A percentile compares a stretch with the other conserved stretches of the same genome.
Conservation (phyloP, 2,329 filamentous ascomycete species). For the Metarhizium brunneum region DNA sequence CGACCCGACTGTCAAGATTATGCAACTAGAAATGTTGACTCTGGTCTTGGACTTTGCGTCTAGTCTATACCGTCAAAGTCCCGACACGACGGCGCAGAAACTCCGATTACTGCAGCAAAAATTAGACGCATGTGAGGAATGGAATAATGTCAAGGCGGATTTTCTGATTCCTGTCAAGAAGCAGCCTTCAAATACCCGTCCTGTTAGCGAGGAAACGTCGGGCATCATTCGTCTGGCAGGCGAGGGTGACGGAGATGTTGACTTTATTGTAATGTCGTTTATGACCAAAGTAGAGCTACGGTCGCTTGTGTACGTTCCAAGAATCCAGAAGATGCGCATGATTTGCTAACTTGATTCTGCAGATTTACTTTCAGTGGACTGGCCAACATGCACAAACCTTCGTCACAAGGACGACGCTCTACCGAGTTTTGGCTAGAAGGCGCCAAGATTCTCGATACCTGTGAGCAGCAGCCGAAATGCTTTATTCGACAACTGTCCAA, state of each 20-base stretch:
- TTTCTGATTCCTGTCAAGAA: slow-evolving; percentile 48
- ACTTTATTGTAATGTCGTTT: slow-evolving; percentile 51
- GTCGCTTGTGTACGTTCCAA: slow-evolving; percentile 39
- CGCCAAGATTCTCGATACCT: slow-evolving; percentile 37
- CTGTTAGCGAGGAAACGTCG: slow-evolving; percentile 48
- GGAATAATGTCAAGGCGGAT: slow-evolving; percentile 37
- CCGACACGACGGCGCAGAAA: slow-evolving; percentile 48
- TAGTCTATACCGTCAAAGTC: slow-evolving; percentile 53
- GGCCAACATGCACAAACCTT: slow-evolving; percentile 30
- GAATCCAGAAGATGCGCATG: neutral
- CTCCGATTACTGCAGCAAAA: slow-evolving; percentile 51
- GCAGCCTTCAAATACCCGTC: slow-evolving; percentile 34
- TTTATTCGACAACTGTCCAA: neutral
- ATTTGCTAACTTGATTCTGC: neutral
- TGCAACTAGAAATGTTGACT: slow-evolving; percentile 57
- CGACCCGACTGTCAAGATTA: slow-evolving; percentile 51
- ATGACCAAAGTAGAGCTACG: slow-evolving; percentile 51
- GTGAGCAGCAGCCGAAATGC: slow-evolving; percentile 18
- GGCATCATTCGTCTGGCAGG: slow-evolving; percentile 40
- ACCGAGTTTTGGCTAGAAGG: slow-evolving; percentile 34
- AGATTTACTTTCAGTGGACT: slow-evolving; percentile 49
- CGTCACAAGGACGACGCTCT: slow-evolving; percentile 22
- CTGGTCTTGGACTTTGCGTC: slow-evolving; percentile 63
- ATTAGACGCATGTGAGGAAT: slow-evolving; percentile 48
- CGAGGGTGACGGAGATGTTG: slow-evolving; percentile 31